A percentile compares a stretch with the other conserved stretches of the same genome.
Conservation (phyloP, 164 flowering plant genomes). For the Vitis rupestris region DNA sequence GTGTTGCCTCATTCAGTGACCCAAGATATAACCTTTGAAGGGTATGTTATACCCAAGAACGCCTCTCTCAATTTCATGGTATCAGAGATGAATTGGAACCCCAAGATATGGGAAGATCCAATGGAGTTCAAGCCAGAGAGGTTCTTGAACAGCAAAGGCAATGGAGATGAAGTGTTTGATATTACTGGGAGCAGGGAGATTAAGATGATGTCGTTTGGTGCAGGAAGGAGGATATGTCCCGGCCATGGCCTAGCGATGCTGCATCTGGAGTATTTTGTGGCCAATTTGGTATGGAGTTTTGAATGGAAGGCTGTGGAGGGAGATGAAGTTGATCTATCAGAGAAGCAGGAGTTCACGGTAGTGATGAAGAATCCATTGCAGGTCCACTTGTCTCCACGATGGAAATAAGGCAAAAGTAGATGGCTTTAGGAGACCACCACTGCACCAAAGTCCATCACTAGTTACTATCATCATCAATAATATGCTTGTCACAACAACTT, state of each 20-base stretch:
- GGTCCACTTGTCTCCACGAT: constrained; percentile 5
- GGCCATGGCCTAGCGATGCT: constrained; percentile 22
- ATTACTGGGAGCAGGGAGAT: constrained; percentile 41
- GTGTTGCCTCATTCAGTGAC: constrained; percentile 34
- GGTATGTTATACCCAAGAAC: constrained; percentile 33
- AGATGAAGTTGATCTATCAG: constrained; percentile 38
- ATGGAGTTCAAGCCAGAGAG: constrained; percentile 46
- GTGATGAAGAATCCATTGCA: constrained; percentile 53
- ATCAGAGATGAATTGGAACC: constrained; percentile 34
- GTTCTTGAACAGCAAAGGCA: constrained; percentile 18
- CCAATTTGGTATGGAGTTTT: constrained; percentile 34
- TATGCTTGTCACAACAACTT: too few relatives aligned
- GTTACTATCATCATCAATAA: too few relatives aligned
- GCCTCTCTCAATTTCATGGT: constrained; percentile 30
- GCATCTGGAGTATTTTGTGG: constrained; percentile 33
- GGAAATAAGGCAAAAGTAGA: too few relatives aligned
- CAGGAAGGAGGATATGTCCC: constrained; percentile 40
- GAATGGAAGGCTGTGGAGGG: constrained; percentile 40
- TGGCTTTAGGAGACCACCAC: too few relatives aligned
- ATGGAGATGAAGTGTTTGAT: constrained; percentile 20
- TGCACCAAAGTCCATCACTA: too few relatives aligned
- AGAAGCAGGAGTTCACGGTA: constrained; percentile 38
- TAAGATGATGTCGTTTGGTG: constrained; percentile 62
- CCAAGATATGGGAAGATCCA: constrained; percentile 35
- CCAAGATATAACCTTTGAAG: constrained; percentile 22